These are phyloP conservation scores for Apiospora rasikravindrae DNA, from an alignment of 2,329 filamentous ascomycete genomes.

Conservation along the genomic window DNA sequence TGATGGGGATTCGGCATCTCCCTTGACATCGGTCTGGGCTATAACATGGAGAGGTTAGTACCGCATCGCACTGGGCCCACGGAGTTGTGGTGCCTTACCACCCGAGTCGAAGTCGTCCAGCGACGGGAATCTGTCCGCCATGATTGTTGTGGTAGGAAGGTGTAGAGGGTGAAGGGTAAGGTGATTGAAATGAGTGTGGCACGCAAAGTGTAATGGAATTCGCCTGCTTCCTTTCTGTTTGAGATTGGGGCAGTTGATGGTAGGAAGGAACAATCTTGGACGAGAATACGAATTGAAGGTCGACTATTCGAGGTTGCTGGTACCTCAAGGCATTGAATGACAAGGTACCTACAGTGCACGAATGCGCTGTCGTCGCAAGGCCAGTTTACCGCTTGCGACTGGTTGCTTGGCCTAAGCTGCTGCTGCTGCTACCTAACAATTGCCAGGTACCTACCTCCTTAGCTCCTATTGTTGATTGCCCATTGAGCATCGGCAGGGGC, in stretches of 20 bases:
- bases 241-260: background rate
- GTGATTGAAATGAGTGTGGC: conserved; percentile 11
- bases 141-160: conserved; percentile 43
- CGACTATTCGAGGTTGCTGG: conserved; percentile 2
- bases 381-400: conserved; percentile 16
- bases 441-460: background rate
- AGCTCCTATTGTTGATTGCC: conserved; percentile 1
- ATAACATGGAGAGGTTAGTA: conserved; percentile 27
- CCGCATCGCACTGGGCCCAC: background rate
- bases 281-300: background rate
- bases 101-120: conserved; percentile 77
- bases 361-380: conserved; percentile 15
- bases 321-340: conserved; percentile 12
- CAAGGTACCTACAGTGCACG: conserved; percentile 12
- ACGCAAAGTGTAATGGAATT: background rate
- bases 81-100: conserved; percentile 48
- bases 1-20: conserved; percentile 60
- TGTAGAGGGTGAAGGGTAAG: background rate
- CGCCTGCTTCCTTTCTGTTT: background rate
- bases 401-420: conserved; percentile 10
- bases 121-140: conserved; percentile 82
- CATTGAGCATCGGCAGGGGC: background rate
- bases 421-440: background rate
- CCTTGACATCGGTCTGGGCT: conserved; percentile 72
- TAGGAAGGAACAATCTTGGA: conserved; percentile 8